These are phyloP conservation scores for Earliella scabrosa DNA, from an alignment of 1,284 basidiomycete genomes.

Conservation along the genomic window DNA sequence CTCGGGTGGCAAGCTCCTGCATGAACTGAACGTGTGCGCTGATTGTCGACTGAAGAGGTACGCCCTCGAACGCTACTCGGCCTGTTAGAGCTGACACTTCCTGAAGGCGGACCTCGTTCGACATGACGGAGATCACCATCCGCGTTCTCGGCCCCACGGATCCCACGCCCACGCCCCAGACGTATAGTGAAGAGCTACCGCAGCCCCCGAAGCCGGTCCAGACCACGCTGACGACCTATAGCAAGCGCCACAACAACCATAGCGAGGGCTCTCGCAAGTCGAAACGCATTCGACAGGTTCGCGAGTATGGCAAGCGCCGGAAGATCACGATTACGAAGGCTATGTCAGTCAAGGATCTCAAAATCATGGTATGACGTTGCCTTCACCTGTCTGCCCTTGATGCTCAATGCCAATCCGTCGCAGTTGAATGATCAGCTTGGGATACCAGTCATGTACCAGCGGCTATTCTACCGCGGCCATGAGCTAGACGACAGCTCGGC, in stretches of 20 bases:
- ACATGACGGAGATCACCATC: conserved; percentile 39
- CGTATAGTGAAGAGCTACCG: conserved; percentile 22
- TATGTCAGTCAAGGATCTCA: conserved; percentile 78
- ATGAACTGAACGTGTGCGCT: conserved; percentile 59
- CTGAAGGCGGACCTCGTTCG: conserved; percentile 38
- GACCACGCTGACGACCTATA: conserved; percentile 35
- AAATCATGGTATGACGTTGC: conserved; percentile 54
- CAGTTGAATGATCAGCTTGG: conserved; percentile 62
- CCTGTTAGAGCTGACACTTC: too few relatives aligned
- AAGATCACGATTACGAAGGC: conserved; percentile 61
- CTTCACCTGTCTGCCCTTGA: background rate
- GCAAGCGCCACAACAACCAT: conserved; percentile 34
- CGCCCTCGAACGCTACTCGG: conserved; percentile 20
- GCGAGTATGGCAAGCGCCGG: conserved; percentile 51
- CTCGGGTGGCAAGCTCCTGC: conserved; percentile 40
- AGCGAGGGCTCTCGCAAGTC: conserved; percentile 53
- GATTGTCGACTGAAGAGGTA: conserved; percentile 68
- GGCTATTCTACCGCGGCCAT: conserved; percentile 60
- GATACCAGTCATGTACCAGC: conserved; percentile 76
- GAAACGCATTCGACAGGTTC: conserved; percentile 62
- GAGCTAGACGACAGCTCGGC: conserved; percentile 69
- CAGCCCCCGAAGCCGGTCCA: conserved; percentile 17
- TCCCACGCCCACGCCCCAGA: conserved; percentile 34
- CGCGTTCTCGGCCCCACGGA: conserved; percentile 36
- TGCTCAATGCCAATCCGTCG: background rate